A percentile compares a stretch with the other conserved stretches of the same genome.
Evolutionary conservation across 495 filamentous ascomycete species (phyloP).

Genomic region (Polyplosphaeria fusca): DNA sequence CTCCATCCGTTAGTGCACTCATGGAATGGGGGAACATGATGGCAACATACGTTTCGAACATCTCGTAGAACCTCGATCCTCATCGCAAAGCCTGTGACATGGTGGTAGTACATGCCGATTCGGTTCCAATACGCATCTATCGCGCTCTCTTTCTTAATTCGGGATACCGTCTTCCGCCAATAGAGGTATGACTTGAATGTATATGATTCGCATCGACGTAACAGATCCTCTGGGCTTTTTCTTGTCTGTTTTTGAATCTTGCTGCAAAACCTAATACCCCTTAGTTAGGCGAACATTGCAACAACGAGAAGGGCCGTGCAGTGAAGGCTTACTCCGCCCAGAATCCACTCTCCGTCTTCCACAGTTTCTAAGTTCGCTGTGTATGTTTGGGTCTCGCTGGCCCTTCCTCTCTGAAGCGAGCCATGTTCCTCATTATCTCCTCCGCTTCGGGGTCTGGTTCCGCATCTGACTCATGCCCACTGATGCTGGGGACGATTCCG

Average conservation of each 20-base stretch:
- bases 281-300: not conserved
- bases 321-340: slow-evolving; percentile 1
- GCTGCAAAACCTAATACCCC: not conserved
- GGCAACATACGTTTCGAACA: slow-evolving; percentile 4
- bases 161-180: slow-evolving; percentile 2
- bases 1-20: not conserved
- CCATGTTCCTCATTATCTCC: slow-evolving; percentile 8
- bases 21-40: not conserved
- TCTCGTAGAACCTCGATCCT: not conserved
- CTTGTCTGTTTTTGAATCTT: slow-evolving; percentile 6
- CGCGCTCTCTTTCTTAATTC: slow-evolving; percentile 7
- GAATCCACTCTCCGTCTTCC: slow-evolving; percentile 6
- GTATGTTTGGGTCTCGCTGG: slow-evolving; percentile 3
- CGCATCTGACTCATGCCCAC: not conserved
- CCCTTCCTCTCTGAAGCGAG: slow-evolving; percentile 3
- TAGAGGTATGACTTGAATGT: slow-evolving; percentile 3
- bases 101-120: slow-evolving; percentile 1
- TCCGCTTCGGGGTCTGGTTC: slow-evolving; percentile 5
- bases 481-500: not conserved
- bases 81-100: slow-evolving; percentile 2
- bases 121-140: slow-evolving; percentile 5
- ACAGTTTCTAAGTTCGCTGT: not conserved
- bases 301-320: not conserved
- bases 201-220: not conserved
- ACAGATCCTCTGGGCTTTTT: not conserved